phyloP scores from a whole-genome alignment of 176 grass and related monocot species.

The bread wheat (Triticum aestivum) region DNA sequence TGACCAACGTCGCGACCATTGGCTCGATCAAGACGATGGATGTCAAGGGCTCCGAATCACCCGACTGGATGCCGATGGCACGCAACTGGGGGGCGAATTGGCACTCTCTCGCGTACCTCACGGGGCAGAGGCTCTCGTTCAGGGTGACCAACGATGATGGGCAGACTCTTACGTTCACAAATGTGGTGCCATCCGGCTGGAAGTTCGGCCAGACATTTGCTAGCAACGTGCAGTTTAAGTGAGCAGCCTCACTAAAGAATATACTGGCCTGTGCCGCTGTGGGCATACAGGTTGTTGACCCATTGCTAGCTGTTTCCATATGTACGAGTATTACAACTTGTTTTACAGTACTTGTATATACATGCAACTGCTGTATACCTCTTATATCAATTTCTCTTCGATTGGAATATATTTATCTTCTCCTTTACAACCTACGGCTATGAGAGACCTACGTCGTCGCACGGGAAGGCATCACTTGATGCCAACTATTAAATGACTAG shows the following conservation, averaged over 20 bases:
- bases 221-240: constrained; percentile 37
- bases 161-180: constrained; percentile 24
- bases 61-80: constrained; percentile 21
- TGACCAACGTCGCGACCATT: constrained; percentile 36
- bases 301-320: too few relatives aligned
- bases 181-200: constrained; percentile 39
- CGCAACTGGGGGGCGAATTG: constrained; percentile 48
- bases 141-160: neutral
- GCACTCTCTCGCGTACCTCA: constrained; percentile 18
- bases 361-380: too few relatives aligned
- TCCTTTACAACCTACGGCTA: too few relatives aligned
- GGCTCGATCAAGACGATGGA: constrained; percentile 50
- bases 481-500: too few relatives aligned
- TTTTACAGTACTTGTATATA: too few relatives aligned
- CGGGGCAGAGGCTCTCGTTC: constrained; percentile 21
- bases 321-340: too few relatives aligned
- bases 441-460: too few relatives aligned
- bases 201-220: constrained; percentile 47
- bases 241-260: neutral
- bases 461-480: too few relatives aligned
- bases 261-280: too few relatives aligned
- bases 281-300: too few relatives aligned
- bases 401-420: too few relatives aligned
- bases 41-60: neutral
- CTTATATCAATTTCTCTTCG: too few relatives aligned